Evolutionary conservation across 495 filamentous ascomycete species (phyloP), one percentile per base, ranked within the genome.

Genomic region (Letharia columbiana): DNA sequence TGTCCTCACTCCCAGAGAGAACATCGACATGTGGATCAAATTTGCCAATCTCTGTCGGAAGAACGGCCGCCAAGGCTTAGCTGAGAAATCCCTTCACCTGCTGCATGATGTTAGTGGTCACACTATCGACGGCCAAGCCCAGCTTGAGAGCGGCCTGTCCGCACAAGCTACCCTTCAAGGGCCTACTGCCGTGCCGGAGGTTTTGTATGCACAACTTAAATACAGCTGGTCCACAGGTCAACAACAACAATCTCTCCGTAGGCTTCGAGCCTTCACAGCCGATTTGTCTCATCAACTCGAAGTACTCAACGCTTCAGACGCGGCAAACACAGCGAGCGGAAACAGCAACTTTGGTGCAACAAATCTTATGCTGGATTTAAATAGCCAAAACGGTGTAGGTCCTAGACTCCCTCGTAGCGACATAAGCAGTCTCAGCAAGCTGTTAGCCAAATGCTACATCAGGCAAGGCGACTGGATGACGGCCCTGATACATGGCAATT

Each of bases 1-100:
- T 57, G 94, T 99, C 60, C 92, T 96, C 61, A 84, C 83, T 15
- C 92, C 94, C 6, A 86, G 83, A 40, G 92, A 99, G 73, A 96
- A 98, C 69, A 89, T 95, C 81, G 89, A 94, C 71, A 98, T 98
- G 91, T 96, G 90, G 83, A 97, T 98, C 78, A 99, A 99, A 73
- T 98, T 96, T 71, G 90, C 95, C 67, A 98, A 97, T 70, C 83
- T 99, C 11, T 99, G 94, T 75, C 88, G 94, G 70, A 99, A 98
- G 73, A 96, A 91, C 41, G 89, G 91, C 61, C 87, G 94, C 13
- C 92, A 91, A 79, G 94, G 93, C 18, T 83, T 99, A n/a, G 95
- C 93, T 4, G 94, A 98, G 78, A 93, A 96, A 74, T 91, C 91
- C n/a, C 78, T 99, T 54, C 90, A 91, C 71, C 87, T 86, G 40